A percentile compares a stretch with the other conserved stretches of the same genome.
These are phyloP conservation scores for Diaporthe humulicola DNA, from an alignment of 2,329 filamentous ascomycete genomes.

Conservation along the genomic window DNA sequence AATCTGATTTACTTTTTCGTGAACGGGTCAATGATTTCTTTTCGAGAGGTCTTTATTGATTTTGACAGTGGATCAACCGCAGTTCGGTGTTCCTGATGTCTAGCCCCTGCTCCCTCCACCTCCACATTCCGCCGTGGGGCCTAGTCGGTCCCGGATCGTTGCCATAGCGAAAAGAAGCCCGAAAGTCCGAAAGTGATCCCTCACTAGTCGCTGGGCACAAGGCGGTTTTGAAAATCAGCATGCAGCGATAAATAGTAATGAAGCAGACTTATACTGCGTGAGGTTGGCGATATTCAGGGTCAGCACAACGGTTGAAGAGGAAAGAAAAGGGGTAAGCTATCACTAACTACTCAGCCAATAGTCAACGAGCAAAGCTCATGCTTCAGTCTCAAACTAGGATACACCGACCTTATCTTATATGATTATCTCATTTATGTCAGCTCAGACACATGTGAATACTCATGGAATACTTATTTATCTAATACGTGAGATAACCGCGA, in stretches of 20 bases:
- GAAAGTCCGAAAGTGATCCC: neutral
- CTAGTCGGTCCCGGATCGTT: neutral
- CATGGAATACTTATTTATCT: neutral
- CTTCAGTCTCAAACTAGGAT: neutral
- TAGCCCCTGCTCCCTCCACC: neutral
- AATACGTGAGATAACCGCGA: neutral
- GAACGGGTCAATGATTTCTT: too few relatives aligned
- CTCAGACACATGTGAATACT: neutral
- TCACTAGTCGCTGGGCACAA: neutral
- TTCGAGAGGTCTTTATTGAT: neutral
- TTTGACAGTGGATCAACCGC: neutral
- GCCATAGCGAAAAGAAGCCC: neutral
- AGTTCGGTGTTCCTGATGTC: neutral
- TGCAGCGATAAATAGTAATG: neutral
- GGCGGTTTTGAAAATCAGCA: neutral
- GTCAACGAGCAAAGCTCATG: neutral
- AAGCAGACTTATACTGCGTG: neutral
- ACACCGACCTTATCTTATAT: neutral
- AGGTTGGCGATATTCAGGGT: neutral
- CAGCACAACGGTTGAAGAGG: neutral
- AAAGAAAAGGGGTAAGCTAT: neutral
- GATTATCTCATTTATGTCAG: neutral
- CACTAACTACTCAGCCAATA: too few relatives aligned
- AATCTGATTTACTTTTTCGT: too few relatives aligned
- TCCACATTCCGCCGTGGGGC: slow-evolving; percentile 22